phyloP scores from a whole-genome alignment of 2,329 filamentous ascomycete species.

The Thelonectria olida region DNA sequence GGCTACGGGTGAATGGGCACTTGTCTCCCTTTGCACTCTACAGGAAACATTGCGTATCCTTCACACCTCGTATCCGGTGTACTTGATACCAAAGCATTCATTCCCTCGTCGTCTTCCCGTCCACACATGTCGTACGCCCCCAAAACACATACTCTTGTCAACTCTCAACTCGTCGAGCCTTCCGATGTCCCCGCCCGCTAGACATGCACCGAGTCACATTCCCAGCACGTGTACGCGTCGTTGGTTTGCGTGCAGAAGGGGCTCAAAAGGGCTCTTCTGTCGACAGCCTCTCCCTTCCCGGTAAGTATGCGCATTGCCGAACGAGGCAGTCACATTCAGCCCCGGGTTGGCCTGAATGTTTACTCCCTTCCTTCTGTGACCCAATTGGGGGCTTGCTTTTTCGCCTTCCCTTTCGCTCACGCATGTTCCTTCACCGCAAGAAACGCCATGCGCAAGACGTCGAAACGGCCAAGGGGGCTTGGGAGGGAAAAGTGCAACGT shows the following conservation, averaged over 20 bases:
- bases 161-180: conserved; percentile 15
- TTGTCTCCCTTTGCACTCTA: too few species aligned
- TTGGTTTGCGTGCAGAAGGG: conserved; percentile 37
- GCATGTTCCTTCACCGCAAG: conserved; percentile 21
- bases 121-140: not conserved
- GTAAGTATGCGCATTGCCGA: too few species aligned
- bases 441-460: conserved; percentile 13
- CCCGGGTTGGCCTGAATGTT: too few species aligned
- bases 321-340: too few species aligned
- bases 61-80: not conserved
- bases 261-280: conserved; percentile 11
- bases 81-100: too few species aligned
- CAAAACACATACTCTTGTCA: conserved; percentile 5
- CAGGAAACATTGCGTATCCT: too few species aligned
- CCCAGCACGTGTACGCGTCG: conserved; percentile 37
- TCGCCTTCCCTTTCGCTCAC: too few species aligned
- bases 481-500: conserved; percentile 14
- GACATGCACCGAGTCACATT: conserved; percentile 39
- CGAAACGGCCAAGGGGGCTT: conserved; percentile 7
- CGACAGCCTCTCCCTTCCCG: not conserved
- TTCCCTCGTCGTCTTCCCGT: not conserved
- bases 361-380: too few species aligned
- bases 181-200: conserved; percentile 12
- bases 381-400: too few species aligned
- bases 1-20: too few species aligned